Evolutionary conservation across 768 basidiomycete species (phyloP).

Genomic region (Boletus pseudo-olivaceus): DNA sequence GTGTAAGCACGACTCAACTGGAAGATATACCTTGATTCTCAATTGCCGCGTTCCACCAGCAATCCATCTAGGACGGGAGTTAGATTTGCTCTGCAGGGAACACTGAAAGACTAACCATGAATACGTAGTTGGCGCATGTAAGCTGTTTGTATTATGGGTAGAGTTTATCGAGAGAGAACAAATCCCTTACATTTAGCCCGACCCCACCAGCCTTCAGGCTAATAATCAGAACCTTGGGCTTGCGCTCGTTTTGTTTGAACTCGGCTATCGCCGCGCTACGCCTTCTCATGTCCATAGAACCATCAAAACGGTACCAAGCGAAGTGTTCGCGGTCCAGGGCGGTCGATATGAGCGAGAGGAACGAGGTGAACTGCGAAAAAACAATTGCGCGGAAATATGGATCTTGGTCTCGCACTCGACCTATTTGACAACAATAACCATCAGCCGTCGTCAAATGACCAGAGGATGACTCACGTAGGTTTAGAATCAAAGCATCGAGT

Average conservation of each 20-base stretch:
- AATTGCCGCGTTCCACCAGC: constrained; percentile 86
- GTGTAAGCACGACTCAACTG: not conserved
- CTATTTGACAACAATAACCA: constrained; percentile 31
- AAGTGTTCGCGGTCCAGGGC: constrained; percentile 67
- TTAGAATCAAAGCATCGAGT: constrained; percentile 73
- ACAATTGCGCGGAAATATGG: constrained; percentile 80
- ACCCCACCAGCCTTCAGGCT: constrained; percentile 92
- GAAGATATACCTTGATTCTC: constrained; percentile 67
- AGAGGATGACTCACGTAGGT: constrained; percentile 52
- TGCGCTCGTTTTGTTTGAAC: constrained; percentile 67
- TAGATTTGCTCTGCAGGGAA: not conserved
- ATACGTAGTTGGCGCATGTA: constrained; percentile 80
- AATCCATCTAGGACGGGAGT: constrained; percentile 65
- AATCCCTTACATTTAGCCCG: constrained; percentile 67
- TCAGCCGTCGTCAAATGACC: not conserved
- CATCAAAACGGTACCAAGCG: constrained; percentile 81
- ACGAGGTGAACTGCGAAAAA: constrained; percentile 88
- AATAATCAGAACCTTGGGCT: constrained; percentile 72
- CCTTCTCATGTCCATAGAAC: constrained; percentile 85
- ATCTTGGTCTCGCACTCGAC: constrained; percentile 64
- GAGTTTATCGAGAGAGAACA: not conserved
- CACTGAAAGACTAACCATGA: constrained; percentile 55
- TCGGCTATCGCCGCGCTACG: constrained; percentile 69
- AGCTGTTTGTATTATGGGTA: constrained; percentile 39
- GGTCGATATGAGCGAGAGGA: constrained; percentile 76